Conservation (phyloP, 1,139 yeast species). For the Lodderomyces theae region DNA sequence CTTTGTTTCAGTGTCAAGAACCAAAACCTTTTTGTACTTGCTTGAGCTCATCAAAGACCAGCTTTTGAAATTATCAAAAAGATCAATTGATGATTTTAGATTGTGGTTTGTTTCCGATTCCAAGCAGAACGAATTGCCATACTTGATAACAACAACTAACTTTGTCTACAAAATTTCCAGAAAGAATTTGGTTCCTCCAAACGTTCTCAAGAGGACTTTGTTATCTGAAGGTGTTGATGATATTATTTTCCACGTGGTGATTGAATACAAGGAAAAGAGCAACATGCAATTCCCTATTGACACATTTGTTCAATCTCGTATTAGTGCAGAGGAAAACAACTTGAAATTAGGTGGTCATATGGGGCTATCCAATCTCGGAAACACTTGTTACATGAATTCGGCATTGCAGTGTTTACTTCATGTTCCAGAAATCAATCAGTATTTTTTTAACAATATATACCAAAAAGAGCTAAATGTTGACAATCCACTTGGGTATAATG, state of each 20-base stretch:
- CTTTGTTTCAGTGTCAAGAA: slow-evolving; percentile 27
- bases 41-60: slow-evolving; percentile 24
- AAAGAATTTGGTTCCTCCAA: slow-evolving; percentile 31
- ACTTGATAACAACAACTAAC: slow-evolving; percentile 22
- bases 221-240: slow-evolving; percentile 31
- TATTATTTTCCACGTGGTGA: slow-evolving; percentile 30
- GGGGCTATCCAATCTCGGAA: slow-evolving; percentile 84
- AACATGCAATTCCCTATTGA: slow-evolving; percentile 26
- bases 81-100: slow-evolving; percentile 23
- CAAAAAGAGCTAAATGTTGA: slow-evolving; percentile 64
- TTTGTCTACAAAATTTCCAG: slow-evolving; percentile 32
- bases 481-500: slow-evolving; percentile 79
- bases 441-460: slow-evolving; percentile 64
- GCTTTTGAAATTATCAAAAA: slow-evolving; percentile 19
- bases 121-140: slow-evolving; percentile 24
- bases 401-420: slow-evolving; percentile 90
- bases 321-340: slow-evolving; percentile 3
- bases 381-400: slow-evolving; percentile 96
- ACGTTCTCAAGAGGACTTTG: slow-evolving; percentile 24
- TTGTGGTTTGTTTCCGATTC: slow-evolving; percentile 37
- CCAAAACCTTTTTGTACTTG: slow-evolving; percentile 35
- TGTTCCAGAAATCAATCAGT: slow-evolving; percentile 77
- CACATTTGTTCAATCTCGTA: slow-evolving; percentile 16
- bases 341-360: slow-evolving; percentile 30
- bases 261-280: slow-evolving; percentile 29